Evolutionary conservation across 345 rosid genomes (phyloP).

Genomic region (Iberis pinnata): DNA sequence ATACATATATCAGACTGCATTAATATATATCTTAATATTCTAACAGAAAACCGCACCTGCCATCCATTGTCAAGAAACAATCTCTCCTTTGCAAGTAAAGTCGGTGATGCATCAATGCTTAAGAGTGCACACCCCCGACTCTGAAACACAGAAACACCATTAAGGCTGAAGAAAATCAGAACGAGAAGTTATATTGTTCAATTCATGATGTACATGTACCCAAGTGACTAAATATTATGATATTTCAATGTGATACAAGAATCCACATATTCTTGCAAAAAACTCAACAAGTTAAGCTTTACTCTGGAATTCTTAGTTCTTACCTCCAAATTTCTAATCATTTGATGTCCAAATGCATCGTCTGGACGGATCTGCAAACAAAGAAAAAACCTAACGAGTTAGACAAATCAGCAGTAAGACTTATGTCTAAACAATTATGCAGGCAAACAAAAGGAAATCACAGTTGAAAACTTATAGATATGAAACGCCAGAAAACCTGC

Average conservation of each 20-base stretch:
- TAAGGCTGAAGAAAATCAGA: conserved; percentile 5
- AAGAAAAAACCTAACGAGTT: conserved; percentile 25
- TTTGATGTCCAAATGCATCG: conserved; percentile 98
- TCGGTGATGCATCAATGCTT: conserved; percentile 80
- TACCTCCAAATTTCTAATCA: conserved; percentile 96
- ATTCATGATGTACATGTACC: conserved; percentile 1
- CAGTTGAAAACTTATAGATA: conserved; percentile 5
- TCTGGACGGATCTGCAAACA: conserved; percentile 75
- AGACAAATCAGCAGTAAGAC: conserved; percentile 13
- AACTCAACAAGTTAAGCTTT: neutral
- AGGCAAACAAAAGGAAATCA: conserved; percentile 18
- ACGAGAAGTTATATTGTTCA: neutral
- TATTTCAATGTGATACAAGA: neutral
- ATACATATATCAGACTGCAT: too few relatives aligned
- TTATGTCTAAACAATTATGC: neutral
- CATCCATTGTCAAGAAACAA: conserved; percentile 85
- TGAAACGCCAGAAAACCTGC: conserved; percentile 49
- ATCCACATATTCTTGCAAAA: conserved; percentile 12
- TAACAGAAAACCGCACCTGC: conserved; percentile 46
- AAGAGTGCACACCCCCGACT: conserved; percentile 92
- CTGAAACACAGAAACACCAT: conserved; percentile 39
- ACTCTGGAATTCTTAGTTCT: conserved; percentile 12
- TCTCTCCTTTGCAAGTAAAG: conserved; percentile 71
- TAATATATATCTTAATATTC: too few relatives aligned
- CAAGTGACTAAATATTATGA: neutral